Evolutionary conservation across 2,329 filamentous ascomycete genomes (phyloP).

Genomic region (Arthrobotrys pseudoclavata): DNA sequence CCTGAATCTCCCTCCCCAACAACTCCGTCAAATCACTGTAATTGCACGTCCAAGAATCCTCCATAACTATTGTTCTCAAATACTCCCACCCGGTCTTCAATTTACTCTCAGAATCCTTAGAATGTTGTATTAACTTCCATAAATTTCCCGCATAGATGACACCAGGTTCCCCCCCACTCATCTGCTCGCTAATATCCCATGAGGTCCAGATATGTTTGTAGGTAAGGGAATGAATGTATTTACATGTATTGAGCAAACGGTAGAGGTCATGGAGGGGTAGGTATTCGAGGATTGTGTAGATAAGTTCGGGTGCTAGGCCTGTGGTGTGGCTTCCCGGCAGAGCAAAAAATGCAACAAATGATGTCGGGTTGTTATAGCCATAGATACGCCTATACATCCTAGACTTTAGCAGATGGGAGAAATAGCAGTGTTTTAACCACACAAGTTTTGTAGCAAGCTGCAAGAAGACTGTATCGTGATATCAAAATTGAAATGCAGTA

Average conservation of each 20-base stretch:
- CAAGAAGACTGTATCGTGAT: too few species aligned
- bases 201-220: background rate
- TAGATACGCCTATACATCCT: too few species aligned
- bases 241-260: background rate
- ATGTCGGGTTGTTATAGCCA: background rate
- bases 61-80: background rate
- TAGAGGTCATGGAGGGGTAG: background rate
- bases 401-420: too few species aligned
- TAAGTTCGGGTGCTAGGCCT: background rate
- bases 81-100: background rate
- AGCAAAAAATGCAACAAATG: background rate
- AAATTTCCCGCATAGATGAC: background rate
- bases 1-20: background rate
- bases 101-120: background rate
- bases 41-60: background rate
- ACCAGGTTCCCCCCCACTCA: background rate
- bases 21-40: background rate
- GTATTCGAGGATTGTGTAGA: conserved; percentile 3
- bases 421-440: too few species aligned
- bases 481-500: too few species aligned
- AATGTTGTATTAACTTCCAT: background rate
- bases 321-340: background rate
- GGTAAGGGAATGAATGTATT: background rate
- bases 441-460: too few species aligned
- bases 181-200: background rate